These are phyloP conservation scores for Pseudofabraea citricarpa DNA, from an alignment of 2,329 filamentous ascomycete species.

Conservation along the genomic window DNA sequence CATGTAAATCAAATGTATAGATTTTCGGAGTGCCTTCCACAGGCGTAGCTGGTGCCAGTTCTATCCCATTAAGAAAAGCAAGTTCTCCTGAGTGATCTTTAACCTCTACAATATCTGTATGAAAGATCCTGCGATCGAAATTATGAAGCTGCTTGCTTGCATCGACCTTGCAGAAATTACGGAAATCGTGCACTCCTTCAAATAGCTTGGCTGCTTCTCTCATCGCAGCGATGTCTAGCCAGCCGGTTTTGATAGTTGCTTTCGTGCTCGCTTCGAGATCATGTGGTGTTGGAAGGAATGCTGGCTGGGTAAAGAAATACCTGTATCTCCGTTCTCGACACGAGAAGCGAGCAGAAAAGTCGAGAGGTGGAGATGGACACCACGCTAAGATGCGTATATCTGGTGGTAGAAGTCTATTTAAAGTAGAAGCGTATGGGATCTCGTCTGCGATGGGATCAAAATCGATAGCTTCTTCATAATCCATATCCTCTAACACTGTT, in stretches of 20 bases:
- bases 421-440: constrained; percentile 72
- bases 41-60: constrained; percentile 35
- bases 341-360: constrained; percentile 88
- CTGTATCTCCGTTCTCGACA: constrained; percentile 88
- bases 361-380: constrained; percentile 75
- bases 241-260: constrained; percentile 53
- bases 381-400: constrained; percentile 91
- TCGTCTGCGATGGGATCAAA: constrained; percentile 75
- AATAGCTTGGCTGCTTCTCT: constrained; percentile 72
- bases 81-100: constrained; percentile 47
- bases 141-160: constrained; percentile 82
- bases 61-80: constrained; percentile 45
- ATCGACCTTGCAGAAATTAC: constrained; percentile 96
- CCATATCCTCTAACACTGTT: constrained; percentile 18
- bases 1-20: constrained; percentile 84
- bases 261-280: constrained; percentile 37
- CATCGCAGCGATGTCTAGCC: constrained; percentile 88
- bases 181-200: constrained; percentile 85
- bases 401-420: constrained; percentile 83
- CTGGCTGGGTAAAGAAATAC: constrained; percentile 97
- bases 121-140: constrained; percentile 74
- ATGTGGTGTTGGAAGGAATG: constrained; percentile 65
- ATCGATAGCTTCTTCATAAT: constrained; percentile 30
- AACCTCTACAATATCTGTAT: constrained; percentile 73
- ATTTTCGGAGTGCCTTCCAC: constrained; percentile 48